Base-by-base conservation (phyloP, 148 eudicot genomes). In the Heliamphora exappendiculata region DNA sequence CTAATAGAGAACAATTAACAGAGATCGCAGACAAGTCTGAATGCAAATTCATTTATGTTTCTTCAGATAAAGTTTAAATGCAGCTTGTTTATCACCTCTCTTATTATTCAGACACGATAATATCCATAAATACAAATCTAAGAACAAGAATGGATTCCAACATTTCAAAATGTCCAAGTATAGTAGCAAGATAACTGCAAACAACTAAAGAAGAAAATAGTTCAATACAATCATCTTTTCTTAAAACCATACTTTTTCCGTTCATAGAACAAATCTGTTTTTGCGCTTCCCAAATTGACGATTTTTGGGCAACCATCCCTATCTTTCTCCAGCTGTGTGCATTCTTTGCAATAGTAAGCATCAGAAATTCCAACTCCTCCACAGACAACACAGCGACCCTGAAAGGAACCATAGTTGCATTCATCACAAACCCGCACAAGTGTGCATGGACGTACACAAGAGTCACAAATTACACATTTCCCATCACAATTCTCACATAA, bases 261-360 rank as follows among this genome's bases (percentile, higher is more conserved):
- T 67, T 88, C 94, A 14, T 90, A 88, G 72, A 87, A 90, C 60
- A 88, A 84, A 67, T 88, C 94, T 0, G 91, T 90, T 66, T 88
- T 90, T 16, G 94, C 90, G 76, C 91, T 90, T 13, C 91, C 94
- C 64, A 90, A 67, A 84, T 90, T 90, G 22, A 88, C 94, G 59
- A 90, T 90, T 78, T 90, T 87, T 0, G 94, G 94, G 72, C 91
- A 90, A 41, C 91, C 91, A 39, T 90, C 94, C 60, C 94, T 81
- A 62, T 90, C 94, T 81, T 90, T 90, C 88, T 90, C 94, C 82
- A 88, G 90, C 80, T 88, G 94, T 19, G 94, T 90, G 77, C 94
- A 86, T 75, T 90, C 94, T 67, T 90, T 90, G 86, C 94, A 88
- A 75, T 87, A 88, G 74, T 90, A 90, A 47, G 94, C 94, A 80